Base-by-base conservation (phyloP, 108 stramenopile genomes). In the Craspedostauros australis region DNA sequence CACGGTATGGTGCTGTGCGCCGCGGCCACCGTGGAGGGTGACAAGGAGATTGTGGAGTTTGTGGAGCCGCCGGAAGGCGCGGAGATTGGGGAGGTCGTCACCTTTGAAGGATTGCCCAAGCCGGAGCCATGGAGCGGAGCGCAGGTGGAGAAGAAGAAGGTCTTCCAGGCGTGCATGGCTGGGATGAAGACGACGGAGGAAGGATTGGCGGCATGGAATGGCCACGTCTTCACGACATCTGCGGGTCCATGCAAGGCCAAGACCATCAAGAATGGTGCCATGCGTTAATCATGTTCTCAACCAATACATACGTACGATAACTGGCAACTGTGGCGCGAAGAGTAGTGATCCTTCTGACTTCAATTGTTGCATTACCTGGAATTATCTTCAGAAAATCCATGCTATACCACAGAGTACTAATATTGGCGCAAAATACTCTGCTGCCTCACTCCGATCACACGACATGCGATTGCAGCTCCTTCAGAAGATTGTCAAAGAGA, bases 1-100 rank as follows among this genome's bases (percentile, higher is more conserved):
- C 77, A 94, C 54, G 98, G 99, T 14, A 99, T 99, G 99, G 99
- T 99, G 24, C 70, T 99, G 24, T 96, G 96, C 60, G 97, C 97
- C 2, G 80, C 76, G 11, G 68, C 64, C 31, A 57, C 44, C 6
- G 79, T 73, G 20, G 82, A 81, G 3, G 86, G 79, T 54, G 79
- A 75, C 7, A 39, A 51, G 6, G 89, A 91, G 60, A 79, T 55
- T 48, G 93, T 98, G 6, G 91, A 98, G 66, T 84, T 99, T 57
- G 60, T 99, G 6, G 95, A 98, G 38, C 94, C 95, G 16, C 99
- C 99, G 2, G 87, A 53, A 5, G 91, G 55, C 22, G 96, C 97
- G 6, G 63, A 78, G 5, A 58, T 93, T 28, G 99, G 99, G 1
- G 96, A 96, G 48, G 72, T 96, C 18, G 79, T 98, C 3, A 70